A percentile compares a stretch with the other conserved stretches of the same genome.
phyloP scores from a whole-genome alignment of 2,329 filamentous ascomycete genomes.

The Aspergillus sp. region DNA sequence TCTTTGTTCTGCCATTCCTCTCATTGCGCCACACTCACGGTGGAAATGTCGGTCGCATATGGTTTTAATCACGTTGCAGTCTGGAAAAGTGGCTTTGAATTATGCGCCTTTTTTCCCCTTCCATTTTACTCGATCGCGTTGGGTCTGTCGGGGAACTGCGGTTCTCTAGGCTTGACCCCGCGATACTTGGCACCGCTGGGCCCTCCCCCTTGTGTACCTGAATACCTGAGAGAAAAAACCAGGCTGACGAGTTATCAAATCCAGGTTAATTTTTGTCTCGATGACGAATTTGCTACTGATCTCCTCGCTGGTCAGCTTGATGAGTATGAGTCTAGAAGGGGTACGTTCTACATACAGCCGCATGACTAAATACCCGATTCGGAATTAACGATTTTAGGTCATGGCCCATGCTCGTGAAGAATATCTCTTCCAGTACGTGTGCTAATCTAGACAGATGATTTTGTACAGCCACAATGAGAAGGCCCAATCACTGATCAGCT shows the following conservation, averaged over 20 bases:
- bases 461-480: not conserved
- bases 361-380: too few species aligned
- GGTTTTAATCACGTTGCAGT: conserved; percentile 29
- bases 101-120: too few species aligned
- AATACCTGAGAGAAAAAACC: too few species aligned
- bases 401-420: conserved; percentile 59
- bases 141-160: too few species aligned
- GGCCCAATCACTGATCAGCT: not conserved
- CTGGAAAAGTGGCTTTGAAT: too few species aligned
- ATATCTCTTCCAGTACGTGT: conserved; percentile 54
- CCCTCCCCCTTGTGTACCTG: too few species aligned
- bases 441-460: not conserved
- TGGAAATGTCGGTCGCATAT: conserved; percentile 22
- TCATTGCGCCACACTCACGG: conserved; percentile 19
- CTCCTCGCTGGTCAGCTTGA: conserved; percentile 54
- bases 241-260: not conserved
- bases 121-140: too few species aligned
- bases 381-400: conserved; percentile 30
- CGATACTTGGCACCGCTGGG: too few species aligned
- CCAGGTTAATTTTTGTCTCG: conserved; percentile 54
- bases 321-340: conserved; percentile 56
- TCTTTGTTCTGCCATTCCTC: not conserved
- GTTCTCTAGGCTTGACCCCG: too few species aligned
- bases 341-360: conserved; percentile 17
- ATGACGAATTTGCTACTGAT: conserved; percentile 59